Evolutionary conservation across 1,284 basidiomycete genomes (phyloP).

Genomic region (Stereum hirsutum): DNA sequence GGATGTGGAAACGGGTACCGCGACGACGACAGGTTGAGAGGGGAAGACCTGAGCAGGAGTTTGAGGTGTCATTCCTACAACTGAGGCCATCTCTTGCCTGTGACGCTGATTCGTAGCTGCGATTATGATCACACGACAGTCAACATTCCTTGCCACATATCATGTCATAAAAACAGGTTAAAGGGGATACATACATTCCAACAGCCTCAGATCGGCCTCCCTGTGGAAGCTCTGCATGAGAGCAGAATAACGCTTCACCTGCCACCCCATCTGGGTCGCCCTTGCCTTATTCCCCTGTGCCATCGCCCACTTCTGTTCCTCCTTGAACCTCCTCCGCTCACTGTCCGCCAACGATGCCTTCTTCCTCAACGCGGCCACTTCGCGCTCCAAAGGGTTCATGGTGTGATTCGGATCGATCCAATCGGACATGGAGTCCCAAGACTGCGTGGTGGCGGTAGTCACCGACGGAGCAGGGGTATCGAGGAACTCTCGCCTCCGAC

Average conservation of each 20-base stretch:
- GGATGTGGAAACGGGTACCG: not conserved
- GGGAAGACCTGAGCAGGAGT: not conserved
- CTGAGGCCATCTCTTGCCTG: slow-evolving; percentile 10
- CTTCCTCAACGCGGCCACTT: slow-evolving; percentile 60
- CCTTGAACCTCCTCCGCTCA: slow-evolving; percentile 70
- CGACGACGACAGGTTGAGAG: not conserved
- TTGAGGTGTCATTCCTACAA: slow-evolving; percentile 8
- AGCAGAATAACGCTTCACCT: slow-evolving; percentile 68
- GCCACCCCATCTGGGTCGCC: slow-evolving; percentile 71
- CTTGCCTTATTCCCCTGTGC: slow-evolving; percentile 66
- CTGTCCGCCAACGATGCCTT: slow-evolving; percentile 72
- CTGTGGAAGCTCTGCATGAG: slow-evolving; percentile 72
- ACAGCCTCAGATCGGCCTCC: slow-evolving; percentile 64
- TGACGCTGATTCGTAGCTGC: slow-evolving; percentile 11
- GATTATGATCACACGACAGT: not conserved
- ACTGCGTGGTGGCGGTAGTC: slow-evolving; percentile 12
- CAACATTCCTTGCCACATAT: no score
- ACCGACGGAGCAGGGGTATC: slow-evolving; percentile 9
- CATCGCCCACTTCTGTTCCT: slow-evolving; percentile 76
- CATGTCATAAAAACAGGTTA: not conserved
- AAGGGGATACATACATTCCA: slow-evolving; percentile 42
- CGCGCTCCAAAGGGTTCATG: slow-evolving; percentile 59
- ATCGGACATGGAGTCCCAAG: slow-evolving; percentile 40
- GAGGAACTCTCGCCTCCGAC: slow-evolving; percentile 12
- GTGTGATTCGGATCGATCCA: slow-evolving; percentile 45